Conservation (phyloP, 768 basidiomycete species). For the Coprinellus aureogranulatus region DNA sequence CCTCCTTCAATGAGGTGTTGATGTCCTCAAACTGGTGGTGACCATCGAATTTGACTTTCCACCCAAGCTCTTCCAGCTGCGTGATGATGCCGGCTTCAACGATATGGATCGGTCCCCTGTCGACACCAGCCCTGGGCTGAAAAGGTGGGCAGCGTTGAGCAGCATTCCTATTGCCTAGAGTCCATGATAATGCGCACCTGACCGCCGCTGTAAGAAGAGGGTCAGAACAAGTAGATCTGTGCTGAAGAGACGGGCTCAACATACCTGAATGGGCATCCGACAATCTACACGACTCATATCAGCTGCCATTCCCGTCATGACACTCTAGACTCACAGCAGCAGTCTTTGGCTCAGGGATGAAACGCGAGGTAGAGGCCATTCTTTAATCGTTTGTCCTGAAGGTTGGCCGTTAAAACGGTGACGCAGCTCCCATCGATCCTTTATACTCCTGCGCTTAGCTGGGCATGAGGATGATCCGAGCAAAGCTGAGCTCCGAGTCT, state of each 20-base stretch:
- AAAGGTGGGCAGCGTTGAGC: conserved; percentile 6
- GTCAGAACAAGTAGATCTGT: neutral
- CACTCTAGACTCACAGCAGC: conserved; percentile 59
- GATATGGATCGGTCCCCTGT: conserved; percentile 84
- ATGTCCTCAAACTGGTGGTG: conserved; percentile 87
- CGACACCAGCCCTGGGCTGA: conserved; percentile 77
- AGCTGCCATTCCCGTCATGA: neutral
- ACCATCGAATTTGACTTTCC: conserved; percentile 87
- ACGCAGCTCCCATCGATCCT: neutral
- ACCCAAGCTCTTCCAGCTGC: conserved; percentile 77
- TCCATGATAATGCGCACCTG: conserved; percentile 43
- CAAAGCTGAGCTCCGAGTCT: neutral
- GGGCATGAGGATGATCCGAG: neutral
- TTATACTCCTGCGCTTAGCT: neutral
- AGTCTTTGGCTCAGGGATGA: conserved; percentile 69
- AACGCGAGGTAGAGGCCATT: conserved; percentile 38
- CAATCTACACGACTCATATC: conserved; percentile 52
- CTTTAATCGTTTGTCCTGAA: neutral
- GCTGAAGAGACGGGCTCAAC: conserved; percentile 17
- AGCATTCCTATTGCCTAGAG: neutral
- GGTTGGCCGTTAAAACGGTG: neutral
- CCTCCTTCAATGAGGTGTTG: conserved; percentile 41
- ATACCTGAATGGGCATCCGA: conserved; percentile 95
- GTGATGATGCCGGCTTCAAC: conserved; percentile 81
- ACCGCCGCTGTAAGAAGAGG: conserved; percentile 48